A percentile compares a stretch with the other conserved stretches of the same genome.
These are phyloP conservation scores for Heliamphora exappendiculata DNA, from an alignment of 148 eudicot species.

Conservation along the genomic window DNA sequence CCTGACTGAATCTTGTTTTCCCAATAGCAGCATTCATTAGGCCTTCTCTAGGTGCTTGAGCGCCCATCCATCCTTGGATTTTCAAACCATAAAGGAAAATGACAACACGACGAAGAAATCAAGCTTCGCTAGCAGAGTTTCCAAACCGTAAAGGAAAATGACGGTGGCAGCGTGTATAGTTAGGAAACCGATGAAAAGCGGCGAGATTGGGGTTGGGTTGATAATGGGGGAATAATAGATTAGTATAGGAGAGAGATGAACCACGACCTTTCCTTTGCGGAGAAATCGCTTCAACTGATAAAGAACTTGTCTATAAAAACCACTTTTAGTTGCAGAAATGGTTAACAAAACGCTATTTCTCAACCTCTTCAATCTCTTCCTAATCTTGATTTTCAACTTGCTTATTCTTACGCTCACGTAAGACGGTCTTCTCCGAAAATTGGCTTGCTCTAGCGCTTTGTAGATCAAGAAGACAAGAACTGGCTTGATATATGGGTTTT, in stretches of 20 bases:
- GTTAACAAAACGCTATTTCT: constrained; percentile 34
- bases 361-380: constrained; percentile 51
- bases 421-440: constrained; percentile 28
- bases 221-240: constrained; percentile 14
- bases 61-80: too few relatives aligned
- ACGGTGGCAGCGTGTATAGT: too few relatives aligned
- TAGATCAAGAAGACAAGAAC: constrained; percentile 57
- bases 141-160: too few relatives aligned
- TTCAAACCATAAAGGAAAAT: too few relatives aligned
- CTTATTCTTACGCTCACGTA: constrained; percentile 48
- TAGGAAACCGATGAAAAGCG: too few relatives aligned
- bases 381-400: constrained; percentile 64
- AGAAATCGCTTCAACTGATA: constrained; percentile 42
- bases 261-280: constrained; percentile 17
- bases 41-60: too few relatives aligned
- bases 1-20: too few relatives aligned
- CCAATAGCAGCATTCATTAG: too few relatives aligned
- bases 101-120: too few relatives aligned
- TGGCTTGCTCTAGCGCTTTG: constrained; percentile 51
- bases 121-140: too few relatives aligned
- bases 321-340: constrained; percentile 27
- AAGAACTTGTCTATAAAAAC: constrained; percentile 31
- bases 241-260: constrained; percentile 35
- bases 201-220: too few relatives aligned
- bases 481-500: constrained; percentile 43